Conservation (phyloP, 805 yeast species). For the Yamadazyma sp. region DNA sequence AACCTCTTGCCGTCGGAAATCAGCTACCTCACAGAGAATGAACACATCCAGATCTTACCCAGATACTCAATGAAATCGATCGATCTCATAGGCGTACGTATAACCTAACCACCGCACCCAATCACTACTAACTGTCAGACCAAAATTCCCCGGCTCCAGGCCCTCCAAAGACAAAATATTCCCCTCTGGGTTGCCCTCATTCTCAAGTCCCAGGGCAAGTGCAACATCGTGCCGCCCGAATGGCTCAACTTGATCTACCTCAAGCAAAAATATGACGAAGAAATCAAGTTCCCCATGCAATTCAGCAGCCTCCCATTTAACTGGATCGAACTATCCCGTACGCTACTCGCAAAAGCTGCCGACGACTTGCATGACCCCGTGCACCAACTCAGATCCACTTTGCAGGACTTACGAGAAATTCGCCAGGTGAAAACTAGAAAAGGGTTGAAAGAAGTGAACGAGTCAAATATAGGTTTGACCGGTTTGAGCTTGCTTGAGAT, state of each 20-base stretch:
- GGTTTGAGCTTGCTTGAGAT: conserved; percentile 82
- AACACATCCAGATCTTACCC: conserved; percentile 71
- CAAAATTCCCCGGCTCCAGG: conserved; percentile 56
- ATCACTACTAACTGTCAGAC: conserved; percentile 28
- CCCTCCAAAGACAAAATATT: conserved; percentile 66
- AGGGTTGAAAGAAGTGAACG: conserved; percentile 78
- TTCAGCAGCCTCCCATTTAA: conserved; percentile 79
- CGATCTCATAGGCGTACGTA: conserved; percentile 57
- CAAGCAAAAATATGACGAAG: conserved; percentile 62
- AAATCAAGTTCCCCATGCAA: conserved; percentile 51
- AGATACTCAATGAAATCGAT: conserved; percentile 67
- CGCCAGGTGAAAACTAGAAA: conserved; percentile 77
- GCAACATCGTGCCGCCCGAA: conserved; percentile 79
- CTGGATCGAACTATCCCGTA: conserved; percentile 82
- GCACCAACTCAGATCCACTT: conserved; percentile 62
- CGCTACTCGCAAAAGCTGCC: conserved; percentile 64
- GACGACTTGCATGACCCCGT: conserved; percentile 79
- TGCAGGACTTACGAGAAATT: conserved; percentile 84
- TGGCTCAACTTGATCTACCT: conserved; percentile 70
- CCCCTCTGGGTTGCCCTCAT: conserved; percentile 89
- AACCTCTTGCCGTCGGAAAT: conserved; percentile 76
- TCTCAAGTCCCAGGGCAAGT: conserved; percentile 79
- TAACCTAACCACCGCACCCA: neutral
- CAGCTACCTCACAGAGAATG: conserved; percentile 83
- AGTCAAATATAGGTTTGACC: conserved; percentile 77